A percentile compares a stretch with the other conserved stretches of the same genome.
Evolutionary conservation across 129 eudicot species (phyloP).

Genomic region (Flaveria robusta): DNA sequence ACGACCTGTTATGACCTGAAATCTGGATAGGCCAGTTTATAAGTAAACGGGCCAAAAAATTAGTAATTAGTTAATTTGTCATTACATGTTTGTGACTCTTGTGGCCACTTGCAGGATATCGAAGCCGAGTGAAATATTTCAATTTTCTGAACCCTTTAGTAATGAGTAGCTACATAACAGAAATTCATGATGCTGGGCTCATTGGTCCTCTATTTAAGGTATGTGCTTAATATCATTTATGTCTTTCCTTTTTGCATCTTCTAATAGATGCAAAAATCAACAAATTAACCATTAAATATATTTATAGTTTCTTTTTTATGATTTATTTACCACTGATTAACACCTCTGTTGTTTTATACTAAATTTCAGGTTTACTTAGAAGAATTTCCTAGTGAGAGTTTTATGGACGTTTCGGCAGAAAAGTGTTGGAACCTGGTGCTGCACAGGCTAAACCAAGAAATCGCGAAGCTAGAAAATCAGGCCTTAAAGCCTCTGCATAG

Average conservation of each 20-base stretch:
- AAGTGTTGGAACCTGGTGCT: conserved; percentile 65
- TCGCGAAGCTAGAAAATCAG: conserved; percentile 28
- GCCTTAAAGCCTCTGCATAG: conserved; percentile 35
- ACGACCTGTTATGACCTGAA: not conserved
- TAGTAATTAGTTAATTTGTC: not conserved
- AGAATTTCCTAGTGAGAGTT: conserved; percentile 53
- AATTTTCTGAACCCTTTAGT: conserved; percentile 44
- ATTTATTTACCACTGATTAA: conserved; percentile 3
- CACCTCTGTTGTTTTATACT: not conserved
- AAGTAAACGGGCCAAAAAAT: not conserved
- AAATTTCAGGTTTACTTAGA: conserved; percentile 60
- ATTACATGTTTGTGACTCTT: conserved; percentile 23
- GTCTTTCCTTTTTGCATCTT: not conserved
- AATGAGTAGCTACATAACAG: conserved; percentile 53
- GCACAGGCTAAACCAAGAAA: conserved; percentile 50
- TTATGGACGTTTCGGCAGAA: conserved; percentile 50
- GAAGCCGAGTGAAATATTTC: conserved; percentile 64
- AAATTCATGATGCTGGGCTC: conserved; percentile 70
- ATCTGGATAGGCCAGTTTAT: not conserved
- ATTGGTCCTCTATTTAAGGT: conserved; percentile 84
- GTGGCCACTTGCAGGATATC: conserved; percentile 46
- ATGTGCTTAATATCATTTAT: not conserved
- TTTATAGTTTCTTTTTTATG: not conserved
- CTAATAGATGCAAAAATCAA: not conserved
- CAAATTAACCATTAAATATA: not conserved